Evolutionary conservation across 2,329 filamentous ascomycete genomes (phyloP), one percentile per base, ranked within the genome.

Genomic region (Triangularia verruculosa): DNA sequence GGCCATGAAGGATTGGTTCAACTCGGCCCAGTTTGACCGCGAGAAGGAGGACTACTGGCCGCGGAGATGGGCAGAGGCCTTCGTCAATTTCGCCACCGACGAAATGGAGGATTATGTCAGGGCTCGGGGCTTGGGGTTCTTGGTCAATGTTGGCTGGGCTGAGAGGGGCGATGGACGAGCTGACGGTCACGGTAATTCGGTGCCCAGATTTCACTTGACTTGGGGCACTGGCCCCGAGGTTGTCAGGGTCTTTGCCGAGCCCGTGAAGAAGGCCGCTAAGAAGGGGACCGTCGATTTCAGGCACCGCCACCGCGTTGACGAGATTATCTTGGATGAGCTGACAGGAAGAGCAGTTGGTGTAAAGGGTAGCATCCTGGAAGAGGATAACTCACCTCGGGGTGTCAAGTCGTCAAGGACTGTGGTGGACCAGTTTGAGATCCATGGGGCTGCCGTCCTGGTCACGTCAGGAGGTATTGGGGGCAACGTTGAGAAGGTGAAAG

Each of bases 141-240:
- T 85, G 30, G 70, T 77, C 57, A 84, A 80, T 62, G 84, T 87
- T 1, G 83, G 82, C 25, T 88, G 86, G 85, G 86, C 85, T 1
- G 85, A 88, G 77, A 77, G 85, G 4, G 86, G 86, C 2, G 80
- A 80, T 61, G 85, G 85, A 0, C 70, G 73, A 0, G 82, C 84
- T 0, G 80, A 82, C 3, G 84, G 85, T 2, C 85, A 87, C 69
- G 86, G 86, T 4, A 88, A 88, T 71, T 84, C 83, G 12, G 85
- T 88, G 1, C 86, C 86, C 1, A 73, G 86, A n/a, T 88, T 88
- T 70, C 85, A 88, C 70, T 63, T 87, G 28, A 82, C 83, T 0
- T 88, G 85, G 86, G 85, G 86, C 2, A 82, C 83, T 0, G 86
- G 86, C 0, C 85, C 85, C 3, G 85, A 86, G 71, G 78, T 87